Base-by-base conservation (phyloP, 768 basidiomycete genomes). In the Saitozyma sp. region DNA sequence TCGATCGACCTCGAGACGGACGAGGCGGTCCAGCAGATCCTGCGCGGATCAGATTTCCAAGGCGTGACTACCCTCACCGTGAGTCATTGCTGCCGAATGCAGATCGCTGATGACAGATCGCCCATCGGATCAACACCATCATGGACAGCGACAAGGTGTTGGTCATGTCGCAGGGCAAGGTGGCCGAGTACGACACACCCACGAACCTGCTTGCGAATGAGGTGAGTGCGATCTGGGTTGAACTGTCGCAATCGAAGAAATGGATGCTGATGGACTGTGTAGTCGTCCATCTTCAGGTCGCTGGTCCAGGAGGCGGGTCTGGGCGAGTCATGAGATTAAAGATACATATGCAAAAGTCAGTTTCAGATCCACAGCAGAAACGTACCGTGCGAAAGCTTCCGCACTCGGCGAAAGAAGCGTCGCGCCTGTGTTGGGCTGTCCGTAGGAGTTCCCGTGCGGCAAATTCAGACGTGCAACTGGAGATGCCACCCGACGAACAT, bases 1-100 rank as follows among this genome's bases (percentile, higher is more conserved):
- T 91, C 91, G 17, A 91, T 94, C 54, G 92, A 94, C 78, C 81
- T 93, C 41, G 91, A 94, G 73, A 94, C 92, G 9, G 92, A 95
- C 75, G 84, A 84, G 61, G 89, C 89, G 38, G 90, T 94, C 65
- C 92, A 96, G 81, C 86, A 87, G 10, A 92, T 92, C 65, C 89
- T 95, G 51, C 84, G 86, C 37, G 90, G 92, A 8, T 84, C 87
- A 5, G 84, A 88, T 39, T 95, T 94, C 74, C 80, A 83, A 3
- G 80, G 88, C 61, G 87, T 89, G 13, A 93, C 92, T 10, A 91
- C 92, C 60, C 79, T 95, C 56, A 92, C 90, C 13, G 54, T 59
- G 16, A 40, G 63, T 66, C 20, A 11, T 55, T 6, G 46, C 19
- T 59, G 13, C 38, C 40, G 50, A 45, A 6, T 19, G 6, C 29